These are phyloP conservation scores for Cladophialophora immunda DNA, from an alignment of 2,329 filamentous ascomycete genomes.

Conservation along the genomic window DNA sequence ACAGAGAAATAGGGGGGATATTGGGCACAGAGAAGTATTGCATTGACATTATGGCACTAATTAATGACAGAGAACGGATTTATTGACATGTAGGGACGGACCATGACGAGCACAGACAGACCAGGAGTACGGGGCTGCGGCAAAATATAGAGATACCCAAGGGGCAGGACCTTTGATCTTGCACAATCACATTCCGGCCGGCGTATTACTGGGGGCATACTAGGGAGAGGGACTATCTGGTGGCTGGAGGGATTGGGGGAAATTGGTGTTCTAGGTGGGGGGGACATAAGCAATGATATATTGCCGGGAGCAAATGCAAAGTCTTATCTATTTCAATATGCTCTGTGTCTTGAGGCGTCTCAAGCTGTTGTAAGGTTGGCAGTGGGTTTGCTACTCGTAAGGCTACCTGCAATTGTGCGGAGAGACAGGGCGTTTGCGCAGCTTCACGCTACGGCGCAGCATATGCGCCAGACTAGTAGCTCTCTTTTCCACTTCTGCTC, in stretches of 20 bases:
- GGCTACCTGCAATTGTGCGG: no score
- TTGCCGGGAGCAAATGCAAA: not conserved
- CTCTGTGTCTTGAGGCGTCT: not conserved
- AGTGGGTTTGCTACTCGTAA: no score
- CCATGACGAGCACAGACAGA: slow-evolving; percentile 1
- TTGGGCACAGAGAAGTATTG: slow-evolving; percentile 21
- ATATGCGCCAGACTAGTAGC: not conserved
- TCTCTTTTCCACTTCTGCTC: not conserved
- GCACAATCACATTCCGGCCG: not conserved
- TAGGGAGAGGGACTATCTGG: not conserved
- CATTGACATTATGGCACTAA: slow-evolving; percentile 14
- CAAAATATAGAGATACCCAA: slow-evolving; percentile 10
- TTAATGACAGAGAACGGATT: slow-evolving; percentile 4
- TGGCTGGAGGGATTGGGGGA: not conserved
- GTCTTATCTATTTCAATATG: not conserved
- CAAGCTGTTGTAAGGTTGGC: no score
- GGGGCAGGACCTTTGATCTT: not conserved
- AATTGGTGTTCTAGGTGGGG: not conserved
- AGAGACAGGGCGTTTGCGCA: not conserved
- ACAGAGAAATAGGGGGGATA: slow-evolving; percentile 14
- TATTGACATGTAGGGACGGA: slow-evolving; percentile 21
- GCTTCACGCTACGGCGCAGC: not conserved
- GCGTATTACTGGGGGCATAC: not conserved
- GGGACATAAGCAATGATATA: not conserved
- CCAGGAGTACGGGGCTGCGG: not conserved